A percentile compares a stretch with the other conserved stretches of the same genome.
Conservation (phyloP, 176 grass and related monocot species). For the Tillandsia leiboldiana region DNA sequence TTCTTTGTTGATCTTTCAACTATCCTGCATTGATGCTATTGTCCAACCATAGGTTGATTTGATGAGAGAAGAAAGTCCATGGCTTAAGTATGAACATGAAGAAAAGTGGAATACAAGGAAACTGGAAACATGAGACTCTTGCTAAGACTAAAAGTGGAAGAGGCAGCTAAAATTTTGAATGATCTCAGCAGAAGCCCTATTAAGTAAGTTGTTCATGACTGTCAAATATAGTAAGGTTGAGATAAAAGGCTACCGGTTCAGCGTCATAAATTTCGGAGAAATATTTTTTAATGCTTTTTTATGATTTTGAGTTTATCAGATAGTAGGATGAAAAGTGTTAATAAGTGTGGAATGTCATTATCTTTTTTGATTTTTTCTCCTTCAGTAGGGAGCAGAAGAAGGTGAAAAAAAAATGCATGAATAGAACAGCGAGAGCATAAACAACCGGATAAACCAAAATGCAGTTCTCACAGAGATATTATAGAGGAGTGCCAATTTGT, state of each 20-base stretch:
- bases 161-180: slow-evolving; percentile 54
- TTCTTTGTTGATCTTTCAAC: too few species aligned
- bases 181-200: slow-evolving; percentile 54
- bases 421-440: too few species aligned
- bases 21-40: slow-evolving; percentile 15
- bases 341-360: background rate
- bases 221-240: too few species aligned
- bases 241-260: too few species aligned
- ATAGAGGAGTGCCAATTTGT: too few species aligned
- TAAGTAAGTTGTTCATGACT: slow-evolving; percentile 44
- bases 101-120: slow-evolving; percentile 46
- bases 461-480: too few species aligned
- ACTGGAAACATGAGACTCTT: slow-evolving; percentile 39
- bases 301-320: too few species aligned
- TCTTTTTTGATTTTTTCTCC: background rate
- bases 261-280: too few species aligned
- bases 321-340: too few species aligned
- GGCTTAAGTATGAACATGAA: too few species aligned
- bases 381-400: slow-evolving; percentile 52
- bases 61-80: slow-evolving; percentile 90
- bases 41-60: slow-evolving; percentile 43
- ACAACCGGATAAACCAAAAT: too few species aligned
- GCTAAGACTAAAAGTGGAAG: slow-evolving; percentile 55
- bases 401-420: too few species aligned
- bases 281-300: background rate